Percentiles rank a stretch among this genome's conserved stretches.
Evolutionary conservation across 257 asterid genomes (phyloP).

Genomic region (Przewalskia tangutica): DNA sequence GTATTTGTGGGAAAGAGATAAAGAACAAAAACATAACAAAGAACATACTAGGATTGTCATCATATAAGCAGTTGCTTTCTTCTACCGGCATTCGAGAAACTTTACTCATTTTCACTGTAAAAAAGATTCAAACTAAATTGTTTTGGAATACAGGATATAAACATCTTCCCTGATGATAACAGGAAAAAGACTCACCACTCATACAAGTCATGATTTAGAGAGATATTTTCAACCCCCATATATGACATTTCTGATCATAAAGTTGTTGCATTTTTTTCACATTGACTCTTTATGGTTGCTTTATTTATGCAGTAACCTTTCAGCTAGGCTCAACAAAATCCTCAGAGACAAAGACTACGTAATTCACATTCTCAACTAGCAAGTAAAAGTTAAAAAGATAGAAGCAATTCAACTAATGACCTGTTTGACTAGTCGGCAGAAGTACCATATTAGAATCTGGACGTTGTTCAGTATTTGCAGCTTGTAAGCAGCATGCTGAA

Average conservation of each 20-base stretch:
- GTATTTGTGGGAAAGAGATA: not conserved
- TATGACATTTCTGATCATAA: not conserved
- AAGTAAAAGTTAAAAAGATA: not conserved
- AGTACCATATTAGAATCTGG: constrained; percentile 33
- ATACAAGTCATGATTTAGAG: constrained; percentile 1
- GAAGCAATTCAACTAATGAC: constrained; percentile 22
- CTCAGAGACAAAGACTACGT: not conserved
- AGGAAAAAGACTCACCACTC: not conserved
- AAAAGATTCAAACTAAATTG: constrained; percentile 11
- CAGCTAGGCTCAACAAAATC: not conserved
- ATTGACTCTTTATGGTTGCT: not conserved
- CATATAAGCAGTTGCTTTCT: constrained; percentile 35
- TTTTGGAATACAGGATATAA: not conserved
- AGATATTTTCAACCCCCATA: not conserved
- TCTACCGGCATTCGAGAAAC: constrained; percentile 35
- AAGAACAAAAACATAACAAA: not conserved
- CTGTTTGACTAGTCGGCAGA: constrained; percentile 45
- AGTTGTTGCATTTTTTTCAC: not conserved
- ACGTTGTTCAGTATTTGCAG: constrained; percentile 21
- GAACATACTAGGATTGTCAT: constrained; percentile 46
- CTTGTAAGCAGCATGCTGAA: constrained; percentile 34
- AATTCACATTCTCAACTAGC: not conserved
- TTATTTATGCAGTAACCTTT: not conserved
- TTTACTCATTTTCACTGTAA: constrained; percentile 45
- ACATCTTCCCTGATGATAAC: not conserved